A percentile compares a stretch with the other conserved stretches of the same genome.
These are phyloP conservation scores for Cubamyces sp. DNA, from an alignment of 768 basidiomycete species.

Conservation along the genomic window DNA sequence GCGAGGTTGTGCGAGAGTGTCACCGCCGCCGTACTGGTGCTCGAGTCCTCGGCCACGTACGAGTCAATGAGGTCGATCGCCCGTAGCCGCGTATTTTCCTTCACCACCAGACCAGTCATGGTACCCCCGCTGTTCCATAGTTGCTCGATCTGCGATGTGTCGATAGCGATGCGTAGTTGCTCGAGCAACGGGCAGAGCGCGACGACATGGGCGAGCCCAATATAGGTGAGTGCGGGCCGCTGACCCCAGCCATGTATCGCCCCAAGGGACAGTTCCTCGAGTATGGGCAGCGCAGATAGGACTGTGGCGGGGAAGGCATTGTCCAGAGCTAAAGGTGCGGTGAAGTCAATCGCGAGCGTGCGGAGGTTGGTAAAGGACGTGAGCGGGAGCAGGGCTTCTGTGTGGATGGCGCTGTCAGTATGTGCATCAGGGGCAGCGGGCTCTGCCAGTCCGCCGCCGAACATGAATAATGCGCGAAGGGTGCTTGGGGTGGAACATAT, in stretches of 20 bases:
- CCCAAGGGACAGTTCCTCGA: constrained; percentile 15
- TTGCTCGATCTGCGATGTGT: background rate
- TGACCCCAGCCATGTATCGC: constrained; percentile 6
- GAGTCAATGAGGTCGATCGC: constrained; percentile 7
- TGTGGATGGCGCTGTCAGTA: background rate
- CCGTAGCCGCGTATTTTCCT: background rate
- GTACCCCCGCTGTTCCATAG: no score
- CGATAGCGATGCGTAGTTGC: constrained; percentile 5
- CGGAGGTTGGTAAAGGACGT: background rate
- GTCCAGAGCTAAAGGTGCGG: background rate
- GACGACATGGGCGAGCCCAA: constrained; percentile 4
- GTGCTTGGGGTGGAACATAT: background rate
- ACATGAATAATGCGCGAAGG: constrained; percentile 1
- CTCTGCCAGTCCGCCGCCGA: background rate
- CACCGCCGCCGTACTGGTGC: background rate
- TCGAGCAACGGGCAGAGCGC: background rate
- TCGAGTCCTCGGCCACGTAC: background rate
- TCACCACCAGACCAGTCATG: no score
- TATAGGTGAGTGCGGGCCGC: constrained; percentile 3
- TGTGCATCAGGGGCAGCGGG: background rate
- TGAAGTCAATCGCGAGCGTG: constrained; percentile 7
- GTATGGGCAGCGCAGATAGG: background rate
- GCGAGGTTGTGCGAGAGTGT: constrained; percentile 1
- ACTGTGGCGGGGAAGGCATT: background rate
- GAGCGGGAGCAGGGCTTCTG: background rate